Percentiles rank a stretch among this genome's conserved stretches.
These are phyloP conservation scores for Mycena polygramma DNA, from an alignment of 768 basidiomycete genomes.

Conservation along the genomic window DNA sequence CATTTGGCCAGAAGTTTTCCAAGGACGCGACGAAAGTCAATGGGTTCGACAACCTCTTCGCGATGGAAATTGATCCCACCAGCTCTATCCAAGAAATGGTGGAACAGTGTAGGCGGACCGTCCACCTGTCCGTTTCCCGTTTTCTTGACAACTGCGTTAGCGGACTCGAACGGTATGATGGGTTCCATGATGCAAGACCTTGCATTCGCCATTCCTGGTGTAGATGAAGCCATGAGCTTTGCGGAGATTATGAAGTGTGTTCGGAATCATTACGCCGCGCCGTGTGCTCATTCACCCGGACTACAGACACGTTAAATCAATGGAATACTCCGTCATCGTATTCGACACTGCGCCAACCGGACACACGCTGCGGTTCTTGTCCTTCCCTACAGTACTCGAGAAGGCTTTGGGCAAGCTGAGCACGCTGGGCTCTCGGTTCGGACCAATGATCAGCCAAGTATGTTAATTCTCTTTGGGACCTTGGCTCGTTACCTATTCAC, in stretches of 20 bases:
- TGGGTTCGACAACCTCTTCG: conserved; percentile 95
- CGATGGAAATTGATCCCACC: conserved; percentile 99
- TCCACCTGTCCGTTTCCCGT: conserved; percentile 14
- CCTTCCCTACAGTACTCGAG: conserved; percentile 98
- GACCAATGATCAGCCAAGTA: conserved; percentile 95
- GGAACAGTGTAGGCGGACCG: conserved; percentile 80
- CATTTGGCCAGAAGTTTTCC: conserved; percentile 98
- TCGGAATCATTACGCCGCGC: not conserved
- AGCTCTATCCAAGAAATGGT: conserved; percentile 99
- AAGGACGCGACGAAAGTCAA: conserved; percentile 99
- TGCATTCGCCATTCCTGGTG: conserved; percentile 98
- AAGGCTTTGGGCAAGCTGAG: conserved; percentile 97
- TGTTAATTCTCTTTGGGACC: conserved; percentile 1
- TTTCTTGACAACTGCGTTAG: conserved; percentile 51
- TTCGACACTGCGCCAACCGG: conserved; percentile 99
- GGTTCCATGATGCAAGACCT: conserved; percentile 99
- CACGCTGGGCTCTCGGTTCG: conserved; percentile 93
- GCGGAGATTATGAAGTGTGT: conserved; percentile 99
- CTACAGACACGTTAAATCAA: conserved; percentile 96
- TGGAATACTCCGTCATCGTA: conserved; percentile 99
- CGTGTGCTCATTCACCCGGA: conserved; percentile 5
- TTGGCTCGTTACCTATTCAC: not conserved
- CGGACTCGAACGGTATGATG: conserved; percentile 95
- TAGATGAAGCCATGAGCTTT: conserved; percentile 99
- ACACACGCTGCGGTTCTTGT: conserved; percentile 97